Evolutionary conservation across 768 basidiomycete species (phyloP), one percentile per base, ranked within the genome.

Genomic region (Galerina marginata): DNA sequence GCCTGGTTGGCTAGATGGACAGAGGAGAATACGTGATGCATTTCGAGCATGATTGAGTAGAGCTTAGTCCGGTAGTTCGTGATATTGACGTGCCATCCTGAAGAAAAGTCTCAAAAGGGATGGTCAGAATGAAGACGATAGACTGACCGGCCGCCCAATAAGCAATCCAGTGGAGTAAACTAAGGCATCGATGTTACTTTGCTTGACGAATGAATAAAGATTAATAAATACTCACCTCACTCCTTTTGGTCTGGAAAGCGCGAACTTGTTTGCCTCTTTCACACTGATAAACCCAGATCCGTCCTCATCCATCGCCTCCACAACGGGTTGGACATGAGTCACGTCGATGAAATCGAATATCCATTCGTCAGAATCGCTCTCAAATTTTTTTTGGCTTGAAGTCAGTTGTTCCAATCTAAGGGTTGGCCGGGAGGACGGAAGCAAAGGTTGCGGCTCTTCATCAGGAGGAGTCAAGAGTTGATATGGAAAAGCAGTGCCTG

Each of bases 291-390:
- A 80, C 0, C 78, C 77, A 5, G 76, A 74, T 0, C 69, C 74
- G 56, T 81, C 79, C 36, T 76, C 75, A 44, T 81, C 81, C 46
- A 80, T 75, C 0, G 78, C 79, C 57, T 79, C 78, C 16, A 71
- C 64, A 40, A 81, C 65, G 0, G 72, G 63, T 16, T 74, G 75
- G 5, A 79, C 58, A 45, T 71, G 68, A 20, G 64, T 49, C 14
- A 77, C 58, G 26, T 70, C 68, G 44, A 81, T 71, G 55, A 72
- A 78, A 15, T 68, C 59, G 6, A 75, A 60, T 0, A 76, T 67
- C 80, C 79, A 80, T 11, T 26, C 6, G 39, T 50, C 23, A 39
- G 37, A 47, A 65, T 64, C 4, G 56, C 56, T 20, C n/a, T 54
- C 37, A 20, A 15, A 2, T 20, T 45, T 47, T 10, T 9, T 7